phyloP scores from a whole-genome alignment of 345 rosid genomes.

The Eucalyptus grandis region DNA sequence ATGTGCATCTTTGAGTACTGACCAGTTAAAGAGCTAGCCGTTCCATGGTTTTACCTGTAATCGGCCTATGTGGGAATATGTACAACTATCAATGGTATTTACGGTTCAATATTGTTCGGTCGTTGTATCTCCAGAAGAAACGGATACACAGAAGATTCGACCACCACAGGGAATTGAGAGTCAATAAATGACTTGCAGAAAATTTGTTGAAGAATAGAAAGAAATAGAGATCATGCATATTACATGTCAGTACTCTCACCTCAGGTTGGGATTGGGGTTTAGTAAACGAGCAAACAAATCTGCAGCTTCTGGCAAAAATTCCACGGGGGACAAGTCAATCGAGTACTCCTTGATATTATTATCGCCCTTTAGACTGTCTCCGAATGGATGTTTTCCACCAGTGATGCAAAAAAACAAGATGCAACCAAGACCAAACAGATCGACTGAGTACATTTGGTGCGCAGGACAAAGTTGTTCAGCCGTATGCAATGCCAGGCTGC shows the following conservation, averaged over 20 bases:
- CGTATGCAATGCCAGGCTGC: slow-evolving; percentile 96
- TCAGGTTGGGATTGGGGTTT: slow-evolving; percentile 52
- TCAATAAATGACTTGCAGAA: neutral
- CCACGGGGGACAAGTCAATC: slow-evolving; percentile 48
- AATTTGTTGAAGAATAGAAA: neutral
- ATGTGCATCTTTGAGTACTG: neutral
- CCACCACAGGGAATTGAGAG: neutral
- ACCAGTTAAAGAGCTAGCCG: neutral
- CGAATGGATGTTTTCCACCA: slow-evolving; percentile 81
- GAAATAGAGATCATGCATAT: neutral
- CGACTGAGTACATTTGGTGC: slow-evolving; percentile 85
- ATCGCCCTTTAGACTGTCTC: slow-evolving; percentile 73
- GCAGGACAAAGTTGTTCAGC: slow-evolving; percentile 80
- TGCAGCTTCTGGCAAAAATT: slow-evolving; percentile 61
- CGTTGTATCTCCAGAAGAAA: neutral
- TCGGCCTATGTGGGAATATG: neutral
- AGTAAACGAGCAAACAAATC: slow-evolving; percentile 58
- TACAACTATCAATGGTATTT: neutral
- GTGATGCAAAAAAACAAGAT: slow-evolving; percentile 73
- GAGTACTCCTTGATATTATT: slow-evolving; percentile 57
- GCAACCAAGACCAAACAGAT: slow-evolving; percentile 86
- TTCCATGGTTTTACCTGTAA: neutral
- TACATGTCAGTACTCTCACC: slow-evolving; percentile 18
- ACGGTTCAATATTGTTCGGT: neutral
- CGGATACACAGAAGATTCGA: neutral